Evolutionary conservation across 768 basidiomycete genomes (phyloP), one percentile per base, ranked within the genome.

Genomic region (Ramaria sp.): DNA sequence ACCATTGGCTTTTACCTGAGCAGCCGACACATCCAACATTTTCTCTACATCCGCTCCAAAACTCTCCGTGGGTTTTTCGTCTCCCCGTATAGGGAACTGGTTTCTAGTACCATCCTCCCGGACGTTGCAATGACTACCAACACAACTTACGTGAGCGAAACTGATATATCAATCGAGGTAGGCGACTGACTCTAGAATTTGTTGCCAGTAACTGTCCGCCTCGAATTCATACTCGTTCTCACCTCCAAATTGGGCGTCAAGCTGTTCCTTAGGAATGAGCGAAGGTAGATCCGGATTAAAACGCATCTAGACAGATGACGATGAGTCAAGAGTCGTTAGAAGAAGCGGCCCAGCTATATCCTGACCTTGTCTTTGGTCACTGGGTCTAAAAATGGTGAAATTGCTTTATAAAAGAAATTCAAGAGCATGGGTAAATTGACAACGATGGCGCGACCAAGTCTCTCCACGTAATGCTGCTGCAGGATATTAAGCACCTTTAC

Each of bases 381-480:
- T 5, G 91, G 90, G 63, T 94, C 90, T 48, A 94, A 65, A 71
- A 93, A 90, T 0, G 90, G 89, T 8, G 83, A 70, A 59, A 94
- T 90, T 41, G 83, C 88, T 62, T 85, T 92, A 67, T 82, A 85
- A 69, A 88, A 85, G 68, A 86, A 85, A 62, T 65, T 80, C 45
- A 87, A 75, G 10, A 90, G 73, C 59, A 75, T 67, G 3, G 90
- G 88, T 25, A 91, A 80, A 63, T 91, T 90, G 47, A 86, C 80
- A 48, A 93, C 83, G 37, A 92, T 72, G 27, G 87, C 90, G 12
- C 88, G 78, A 28, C 90, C 90, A 39, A 94, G 78, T 4, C 88
- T 87, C 66, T 92, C 89, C 32, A 86, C 85, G 61, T 94, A 94
- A 65, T 94, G 88, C 59, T 88, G 80, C 64, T 92, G 90, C 39